Evolutionary conservation across 192 early-diverging fungal genomes (phyloP), one percentile per base, ranked within the genome.

Genomic region (Backusella mclennaniae): DNA sequence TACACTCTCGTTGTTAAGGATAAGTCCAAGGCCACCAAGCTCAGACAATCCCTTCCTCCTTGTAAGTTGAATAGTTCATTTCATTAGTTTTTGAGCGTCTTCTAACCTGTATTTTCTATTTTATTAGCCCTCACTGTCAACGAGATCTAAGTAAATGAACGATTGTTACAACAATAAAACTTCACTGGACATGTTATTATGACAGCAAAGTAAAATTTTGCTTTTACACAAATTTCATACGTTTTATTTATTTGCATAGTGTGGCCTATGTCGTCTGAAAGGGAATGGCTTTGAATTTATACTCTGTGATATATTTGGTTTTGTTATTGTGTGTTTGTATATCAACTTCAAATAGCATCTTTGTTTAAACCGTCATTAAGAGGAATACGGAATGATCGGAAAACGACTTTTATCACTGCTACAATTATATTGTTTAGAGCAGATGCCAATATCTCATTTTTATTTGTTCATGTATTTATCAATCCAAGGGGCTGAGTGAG

Each of bases 1-100:
- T 99, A 99, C 92, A 99, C 98, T 74, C 91, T 99, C 77, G 92
- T 95, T 71, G 94, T 99, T 77, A 89, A 95, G 72, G 98, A 99
- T 85, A 88, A 90, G 71, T 89, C 92, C 84, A 98, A 97, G 92
- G 98, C 97, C 75, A 88, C 90, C 80, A 99, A 99, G 92, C 91
- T 99, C 73, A 92, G 91, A 80, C 94, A 97, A 88, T 96, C 96
- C 67, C 92, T 99, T 70, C 98, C 98, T 77, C 95, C 98, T 63
- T 93, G 93, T 94, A 88, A 80, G 84, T 84, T 21, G 12, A 12
- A 19, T 39, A 33, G 42, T 33, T 33, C 33, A 39, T 15, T 23
- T 19, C 53, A 38, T 15, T 17, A 15, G 12, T 26, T 4, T 15
- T 12, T 19, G 4, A 6, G 23, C 59, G 39, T 44, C 35, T n/a